phyloP scores from a whole-genome alignment of 2,329 filamentous ascomycete species.

The Fusarium penzigii region DNA sequence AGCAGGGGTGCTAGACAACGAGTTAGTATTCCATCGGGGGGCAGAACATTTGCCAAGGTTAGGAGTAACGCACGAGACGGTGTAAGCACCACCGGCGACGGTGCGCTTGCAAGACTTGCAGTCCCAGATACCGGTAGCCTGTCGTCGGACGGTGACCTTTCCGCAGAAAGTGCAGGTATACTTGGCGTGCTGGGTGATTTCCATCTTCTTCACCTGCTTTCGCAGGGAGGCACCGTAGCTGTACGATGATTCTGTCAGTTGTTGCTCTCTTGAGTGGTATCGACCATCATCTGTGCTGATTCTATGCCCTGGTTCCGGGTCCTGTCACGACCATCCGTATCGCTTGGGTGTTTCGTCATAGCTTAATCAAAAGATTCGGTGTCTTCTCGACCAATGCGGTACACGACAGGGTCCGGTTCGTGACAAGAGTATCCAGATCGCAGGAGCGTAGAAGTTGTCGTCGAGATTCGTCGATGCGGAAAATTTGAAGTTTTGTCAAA shows the following conservation, averaged over 20 bases:
- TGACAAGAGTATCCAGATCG: conserved; percentile 10
- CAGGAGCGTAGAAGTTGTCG: conserved; percentile 10
- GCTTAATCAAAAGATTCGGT: not conserved
- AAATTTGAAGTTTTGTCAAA: conserved; percentile 13
- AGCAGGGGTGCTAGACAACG: conserved; percentile 73
- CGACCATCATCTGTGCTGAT: conserved; percentile 2
- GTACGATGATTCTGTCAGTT: conserved; percentile 31
- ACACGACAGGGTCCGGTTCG: conserved; percentile 9
- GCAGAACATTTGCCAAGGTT: not conserved
- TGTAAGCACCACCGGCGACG: conserved; percentile 75
- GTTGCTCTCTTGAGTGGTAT: conserved; percentile 5
- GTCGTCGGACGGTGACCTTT: conserved; percentile 90
- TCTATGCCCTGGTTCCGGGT: conserved; percentile 7
- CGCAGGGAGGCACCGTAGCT: conserved; percentile 99
- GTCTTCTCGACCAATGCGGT: conserved; percentile 3
- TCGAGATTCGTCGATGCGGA: conserved; percentile 17
- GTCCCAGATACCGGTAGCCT: conserved; percentile 94
- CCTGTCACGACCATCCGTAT: conserved; percentile 6
- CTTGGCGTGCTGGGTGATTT: conserved; percentile 97
- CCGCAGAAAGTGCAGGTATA: conserved; percentile 99
- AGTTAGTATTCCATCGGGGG: conserved; percentile 29
- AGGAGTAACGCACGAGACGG: conserved; percentile 78
- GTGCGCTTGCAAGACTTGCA: conserved; percentile 96
- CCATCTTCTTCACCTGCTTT: conserved; percentile 98
- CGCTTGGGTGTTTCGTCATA: not conserved